Percentiles rank a stretch among this genome's conserved stretches.
Conservation (phyloP, 2,329 filamentous ascomycete genomes). For the Arachnopeziza araneosa region DNA sequence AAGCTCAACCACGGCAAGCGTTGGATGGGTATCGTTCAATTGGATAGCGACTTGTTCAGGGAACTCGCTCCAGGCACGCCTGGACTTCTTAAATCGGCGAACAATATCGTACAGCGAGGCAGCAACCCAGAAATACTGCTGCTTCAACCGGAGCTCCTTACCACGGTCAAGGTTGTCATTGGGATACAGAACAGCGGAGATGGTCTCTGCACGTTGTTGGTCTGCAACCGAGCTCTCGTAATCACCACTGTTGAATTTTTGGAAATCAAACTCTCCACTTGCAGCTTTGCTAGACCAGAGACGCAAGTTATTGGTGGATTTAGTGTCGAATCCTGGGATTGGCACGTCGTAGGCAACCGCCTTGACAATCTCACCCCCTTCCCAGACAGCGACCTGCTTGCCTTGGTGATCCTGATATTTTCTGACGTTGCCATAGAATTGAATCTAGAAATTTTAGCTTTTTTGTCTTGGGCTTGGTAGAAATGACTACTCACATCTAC, state of each 20-base stretch:
- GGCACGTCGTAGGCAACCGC: constrained; percentile 91
- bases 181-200: constrained; percentile 93
- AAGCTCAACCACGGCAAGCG: constrained; percentile 90
- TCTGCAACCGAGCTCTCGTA: constrained; percentile 97
- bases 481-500: constrained; percentile 59
- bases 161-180: constrained; percentile 96
- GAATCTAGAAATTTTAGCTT: constrained; percentile 47
- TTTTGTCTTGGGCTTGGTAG: constrained; percentile 24
- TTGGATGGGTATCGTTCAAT: constrained; percentile 96
- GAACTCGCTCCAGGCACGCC: constrained; percentile 86
- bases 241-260: constrained; percentile 97
- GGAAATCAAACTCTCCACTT: constrained; percentile 97
- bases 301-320: constrained; percentile 91
- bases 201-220: constrained; percentile 97
- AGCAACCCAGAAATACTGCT: constrained; percentile 99
- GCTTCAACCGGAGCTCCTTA: constrained; percentile 95
- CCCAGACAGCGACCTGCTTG: constrained; percentile 72
- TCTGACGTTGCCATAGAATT: constrained; percentile 86
- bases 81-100: constrained; percentile 95
- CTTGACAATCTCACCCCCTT: constrained; percentile 86
- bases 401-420: constrained; percentile 72
- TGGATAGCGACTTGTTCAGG: constrained; percentile 94
- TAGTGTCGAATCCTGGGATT: constrained; percentile 84
- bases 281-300: constrained; percentile 98
- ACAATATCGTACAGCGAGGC: constrained; percentile 96